Base-by-base conservation (phyloP, 305 asterid genomes). In the Rubia occidens region DNA sequence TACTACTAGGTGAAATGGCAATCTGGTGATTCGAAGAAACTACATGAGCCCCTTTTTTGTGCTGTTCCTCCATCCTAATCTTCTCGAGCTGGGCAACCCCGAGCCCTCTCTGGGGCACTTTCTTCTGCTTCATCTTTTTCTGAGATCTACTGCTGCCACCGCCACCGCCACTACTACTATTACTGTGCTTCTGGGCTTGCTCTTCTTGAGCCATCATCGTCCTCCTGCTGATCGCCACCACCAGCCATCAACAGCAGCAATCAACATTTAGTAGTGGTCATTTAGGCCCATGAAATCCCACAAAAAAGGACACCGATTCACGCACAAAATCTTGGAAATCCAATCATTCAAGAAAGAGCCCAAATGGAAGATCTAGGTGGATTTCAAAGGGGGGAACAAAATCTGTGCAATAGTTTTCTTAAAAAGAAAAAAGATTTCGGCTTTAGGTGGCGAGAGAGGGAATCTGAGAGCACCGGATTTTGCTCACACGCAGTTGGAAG, bases 31-130 rank as follows among this genome's bases (percentile, higher is more conserved):
- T 77, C 15, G 79, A 74, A 42, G 82, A 74, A 66, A 68, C 69
- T n/a, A 82, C 83, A 39, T 53, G 58, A 53, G 5, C 58, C 58
- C 85, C 94, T 37, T 72, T 83, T 71, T 81, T 88, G 11, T 86
- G 85, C 72, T 90, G 90, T 72, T 88, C 95, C 72, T 90, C 98
- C 11, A 82, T 58, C 60, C 88, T 88, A 78, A 93, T 87, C 75
- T 79, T 90, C 71, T 93, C 98, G 56, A 93, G 90, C 81, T 90
- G 98, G 42, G 97, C 98, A 64, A 93, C 97, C 70, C 98, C 97
- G 67, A 90, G 77, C 13, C 98, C 98, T 70, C 98, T 87, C 70
- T 87, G 97, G 10, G 98, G 96, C 5, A 84, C 85, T 40, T 84
- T 93, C 74, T 88, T 93, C n/a, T 86, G 95, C 81, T 93, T 93